Base-by-base conservation (phyloP, 2,329 filamentous ascomycete species). In the Fusarium miscanthi region DNA sequence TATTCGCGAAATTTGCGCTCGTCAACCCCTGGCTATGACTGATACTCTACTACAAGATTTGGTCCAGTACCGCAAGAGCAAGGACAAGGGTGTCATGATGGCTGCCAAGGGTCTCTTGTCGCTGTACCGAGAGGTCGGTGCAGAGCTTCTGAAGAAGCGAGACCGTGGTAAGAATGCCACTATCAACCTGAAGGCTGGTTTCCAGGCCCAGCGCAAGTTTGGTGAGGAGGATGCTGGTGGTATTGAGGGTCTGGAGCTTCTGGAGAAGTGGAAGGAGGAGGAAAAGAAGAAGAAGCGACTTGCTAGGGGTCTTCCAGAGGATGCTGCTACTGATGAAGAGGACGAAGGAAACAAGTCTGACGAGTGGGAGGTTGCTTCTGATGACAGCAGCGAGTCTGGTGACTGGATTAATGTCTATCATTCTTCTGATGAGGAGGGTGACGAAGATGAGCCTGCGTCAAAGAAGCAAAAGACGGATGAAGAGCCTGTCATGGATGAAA, bases 1-100 rank as follows among this genome's bases (percentile, higher is more conserved):
- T 19, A 98, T 99, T 74, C 91, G 96, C 56, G 96, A 99, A 79
- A 93, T 99, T 31, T 98, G 95, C 81, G 92, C 91, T 6, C 89
- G 96, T 72, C 96, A 99, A 79, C 95, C 96, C 3, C 85, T 98
- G n/a, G 95, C 95, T 10, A 98, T 99, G 93, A 94, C 91, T 57
- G 95, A 98, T 73, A 97, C 95, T 0, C 84, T 99, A n/a, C 84
- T 99, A 35, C 95, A 99, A 81, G 96, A 99, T 85, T 84, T 99
- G 58, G 94, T 98, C 14, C 93, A 96, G 85, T 98, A 99, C 83
- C 90, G 94, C 68, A 97, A 97, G 86, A 97, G 94, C 80, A 99
- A 99, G 80, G 96, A 99, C 80, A 99, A 98, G 85, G 95, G 95
- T 66, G 93, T 96, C n/a, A 95, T 97, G 89, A 98, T 99, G 96